These are phyloP conservation scores for Tuctoria greenei DNA, from an alignment of 176 grass and related monocot species.

Conservation along the genomic window DNA sequence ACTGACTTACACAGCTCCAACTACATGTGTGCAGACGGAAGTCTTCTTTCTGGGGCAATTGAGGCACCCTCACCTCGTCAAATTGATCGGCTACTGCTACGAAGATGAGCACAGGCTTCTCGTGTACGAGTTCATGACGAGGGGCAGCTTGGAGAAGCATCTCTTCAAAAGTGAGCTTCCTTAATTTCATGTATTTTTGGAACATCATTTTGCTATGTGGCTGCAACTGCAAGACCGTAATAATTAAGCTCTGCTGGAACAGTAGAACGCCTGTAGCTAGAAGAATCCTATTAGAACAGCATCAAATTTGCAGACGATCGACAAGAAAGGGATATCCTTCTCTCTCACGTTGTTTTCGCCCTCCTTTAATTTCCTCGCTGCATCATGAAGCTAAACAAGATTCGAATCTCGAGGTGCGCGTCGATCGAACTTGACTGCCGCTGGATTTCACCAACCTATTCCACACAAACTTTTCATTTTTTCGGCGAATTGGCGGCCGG, in stretches of 20 bases:
- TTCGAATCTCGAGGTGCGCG: constrained; percentile 23
- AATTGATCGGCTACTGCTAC: constrained; percentile 79
- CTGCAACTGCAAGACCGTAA: not conserved
- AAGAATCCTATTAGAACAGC: not conserved
- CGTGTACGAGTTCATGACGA: constrained; percentile 72
- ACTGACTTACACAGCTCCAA: not conserved
- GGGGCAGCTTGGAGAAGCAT: constrained; percentile 78
- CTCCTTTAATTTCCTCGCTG: constrained; percentile 31
- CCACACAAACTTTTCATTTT: constrained; percentile 21
- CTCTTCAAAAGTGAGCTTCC: constrained; percentile 75
- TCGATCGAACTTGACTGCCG: not conserved
- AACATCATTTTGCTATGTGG: not conserved
- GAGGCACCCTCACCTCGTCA: constrained; percentile 71
- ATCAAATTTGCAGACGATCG: constrained; percentile 20
- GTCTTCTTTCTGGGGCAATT: constrained; percentile 62
- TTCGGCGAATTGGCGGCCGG: not conserved
- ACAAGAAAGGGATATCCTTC: constrained; percentile 50
- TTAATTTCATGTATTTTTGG: not conserved
- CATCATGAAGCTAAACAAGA: constrained; percentile 37
- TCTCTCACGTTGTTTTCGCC: constrained; percentile 1
- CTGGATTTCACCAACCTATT: constrained; percentile 27
- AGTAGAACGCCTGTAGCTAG: not conserved
- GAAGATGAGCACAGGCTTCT: constrained; percentile 66
- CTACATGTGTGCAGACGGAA: constrained; percentile 34
- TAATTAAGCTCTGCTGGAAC: not conserved